phyloP scores from a whole-genome alignment of 23 red algal genomes.

The Agarophyton chilense region DNA sequence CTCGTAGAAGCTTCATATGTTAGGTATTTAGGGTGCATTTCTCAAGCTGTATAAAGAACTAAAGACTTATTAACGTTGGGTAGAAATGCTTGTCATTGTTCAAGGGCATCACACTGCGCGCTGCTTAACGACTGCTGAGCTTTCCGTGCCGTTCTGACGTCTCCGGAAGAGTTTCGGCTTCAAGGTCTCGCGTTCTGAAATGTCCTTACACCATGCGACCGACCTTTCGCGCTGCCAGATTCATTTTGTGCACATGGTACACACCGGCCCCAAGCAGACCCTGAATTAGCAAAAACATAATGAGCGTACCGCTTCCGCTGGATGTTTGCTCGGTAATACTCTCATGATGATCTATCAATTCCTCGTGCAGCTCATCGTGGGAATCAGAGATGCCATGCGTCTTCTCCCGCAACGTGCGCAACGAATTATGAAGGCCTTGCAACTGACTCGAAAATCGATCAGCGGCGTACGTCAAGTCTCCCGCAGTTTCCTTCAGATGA shows the following conservation, averaged over 20 bases:
- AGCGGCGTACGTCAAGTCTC: constrained; percentile 55
- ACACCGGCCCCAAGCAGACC: constrained; percentile 25
- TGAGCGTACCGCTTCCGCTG: constrained; percentile 8
- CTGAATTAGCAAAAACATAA: constrained; percentile 59
- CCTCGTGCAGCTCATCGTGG: constrained; percentile 61
- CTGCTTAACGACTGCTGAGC: too few species aligned
- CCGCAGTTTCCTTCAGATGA: constrained; percentile 53
- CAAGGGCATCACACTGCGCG: too few species aligned
- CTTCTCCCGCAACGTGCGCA: constrained; percentile 36
- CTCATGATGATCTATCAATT: constrained; percentile 62
- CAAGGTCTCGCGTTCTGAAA: too few species aligned
- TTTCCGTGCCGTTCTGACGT: too few species aligned
- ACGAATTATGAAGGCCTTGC: constrained; percentile 44
- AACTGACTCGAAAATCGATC: constrained; percentile 59
- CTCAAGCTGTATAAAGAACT: too few species aligned
- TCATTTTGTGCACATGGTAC: constrained; percentile 58
- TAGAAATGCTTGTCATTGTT: too few species aligned
- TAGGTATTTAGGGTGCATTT: too few species aligned
- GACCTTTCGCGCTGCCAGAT: constrained; percentile 35
- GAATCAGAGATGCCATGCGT: constrained; percentile 32
- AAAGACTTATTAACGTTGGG: too few species aligned
- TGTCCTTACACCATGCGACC: constrained; percentile 61
- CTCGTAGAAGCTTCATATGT: too few species aligned
- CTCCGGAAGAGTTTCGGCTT: too few species aligned
- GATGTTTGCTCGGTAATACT: constrained; percentile 3